Base-by-base conservation (phyloP, 352 stramenopile species). In the Thalassiosira exigua region DNA sequence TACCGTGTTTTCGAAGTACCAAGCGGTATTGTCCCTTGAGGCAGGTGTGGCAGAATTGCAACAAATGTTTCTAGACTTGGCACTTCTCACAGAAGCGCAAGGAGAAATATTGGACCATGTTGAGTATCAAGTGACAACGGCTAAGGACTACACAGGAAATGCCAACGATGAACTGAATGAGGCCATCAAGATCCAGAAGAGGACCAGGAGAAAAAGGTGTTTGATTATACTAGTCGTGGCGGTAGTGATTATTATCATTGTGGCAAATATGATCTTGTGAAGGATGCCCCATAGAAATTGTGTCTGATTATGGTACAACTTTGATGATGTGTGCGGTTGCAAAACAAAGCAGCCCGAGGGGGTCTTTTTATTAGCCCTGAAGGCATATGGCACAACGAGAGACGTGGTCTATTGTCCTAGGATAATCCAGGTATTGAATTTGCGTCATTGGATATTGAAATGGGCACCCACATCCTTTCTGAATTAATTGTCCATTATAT, bases 61-160 rank as follows among this genome's bases (percentile, higher is more conserved):
- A 84, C 97, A 99, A 93, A 99, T 99, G 97, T 99, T 99, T 84
- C 87, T 99, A 51, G 97, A 99, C 87, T 94, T 99, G 86, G 97
- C 97, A 9, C 82, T 99, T 19, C 84, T 99, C 7, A 97, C 98
- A 7, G 97, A 99, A 74, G 96, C 98, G 84, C 96, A 98, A 79
- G 97, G 96, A 52, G 97, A 99, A 77, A 90, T 99, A 82, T 89
- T 99, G 14, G 96, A 99, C 84, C 95, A 99, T 70, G 99, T 99
- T 80, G 97, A 99, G 80, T 96, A 96, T 81, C 95, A 99, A 84
- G 93, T 97, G 24, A 93, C 92, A 57, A 93, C 91, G n/a, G 96
- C 97, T 0, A 93, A 88, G 44, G 97, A 99, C 74, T 98, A 99
- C 89, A 94, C 99, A 4, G 96, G 98, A 71, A 93, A 98, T 72